These are phyloP conservation scores for Fusarium bulbicola DNA, from an alignment of 2,329 filamentous ascomycete species.

Conservation along the genomic window DNA sequence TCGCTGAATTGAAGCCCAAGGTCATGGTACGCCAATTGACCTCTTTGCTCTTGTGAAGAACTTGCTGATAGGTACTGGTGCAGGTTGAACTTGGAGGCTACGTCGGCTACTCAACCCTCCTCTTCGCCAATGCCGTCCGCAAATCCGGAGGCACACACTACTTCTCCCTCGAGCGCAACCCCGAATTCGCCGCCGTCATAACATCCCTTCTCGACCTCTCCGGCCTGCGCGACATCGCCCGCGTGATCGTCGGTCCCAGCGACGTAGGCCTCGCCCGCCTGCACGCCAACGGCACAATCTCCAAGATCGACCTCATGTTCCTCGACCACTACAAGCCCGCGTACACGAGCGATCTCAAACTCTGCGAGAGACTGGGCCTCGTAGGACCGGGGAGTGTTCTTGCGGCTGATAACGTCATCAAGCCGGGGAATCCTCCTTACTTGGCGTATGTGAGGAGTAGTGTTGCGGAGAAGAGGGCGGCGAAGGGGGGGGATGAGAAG, in stretches of 20 bases:
- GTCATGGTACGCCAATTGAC: slow-evolving; percentile 61
- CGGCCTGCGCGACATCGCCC: slow-evolving; percentile 74
- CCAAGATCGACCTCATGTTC: slow-evolving; percentile 76
- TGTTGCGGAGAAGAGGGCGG: slow-evolving; percentile 65
- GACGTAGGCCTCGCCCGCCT: slow-evolving; percentile 72
- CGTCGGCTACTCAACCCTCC: slow-evolving; percentile 81
- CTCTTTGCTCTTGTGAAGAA: not conserved
- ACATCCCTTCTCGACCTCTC: slow-evolving; percentile 76
- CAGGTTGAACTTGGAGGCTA: slow-evolving; percentile 81
- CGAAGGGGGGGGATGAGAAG: slow-evolving; percentile 50
- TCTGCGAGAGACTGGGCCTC: slow-evolving; percentile 76
- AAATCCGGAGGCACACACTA: slow-evolving; percentile 72
- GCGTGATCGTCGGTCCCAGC: slow-evolving; percentile 75
- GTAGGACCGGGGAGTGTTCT: slow-evolving; percentile 70
- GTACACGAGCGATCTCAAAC: slow-evolving; percentile 78
- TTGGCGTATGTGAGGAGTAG: slow-evolving; percentile 74
- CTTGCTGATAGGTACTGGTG: not conserved
- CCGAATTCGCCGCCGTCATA: slow-evolving; percentile 77
- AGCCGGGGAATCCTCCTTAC: slow-evolving; percentile 76
- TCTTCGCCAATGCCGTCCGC: slow-evolving; percentile 74
- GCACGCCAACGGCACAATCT: slow-evolving; percentile 60
- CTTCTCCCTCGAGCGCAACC: slow-evolving; percentile 77
- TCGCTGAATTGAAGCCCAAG: slow-evolving; percentile 71
- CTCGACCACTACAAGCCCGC: slow-evolving; percentile 83
- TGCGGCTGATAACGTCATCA: slow-evolving; percentile 76